Percentiles rank a stretch among this genome's conserved stretches.
These are phyloP conservation scores for Botrytis aclada DNA, from an alignment of 2,329 filamentous ascomycete species.

Conservation along the genomic window DNA sequence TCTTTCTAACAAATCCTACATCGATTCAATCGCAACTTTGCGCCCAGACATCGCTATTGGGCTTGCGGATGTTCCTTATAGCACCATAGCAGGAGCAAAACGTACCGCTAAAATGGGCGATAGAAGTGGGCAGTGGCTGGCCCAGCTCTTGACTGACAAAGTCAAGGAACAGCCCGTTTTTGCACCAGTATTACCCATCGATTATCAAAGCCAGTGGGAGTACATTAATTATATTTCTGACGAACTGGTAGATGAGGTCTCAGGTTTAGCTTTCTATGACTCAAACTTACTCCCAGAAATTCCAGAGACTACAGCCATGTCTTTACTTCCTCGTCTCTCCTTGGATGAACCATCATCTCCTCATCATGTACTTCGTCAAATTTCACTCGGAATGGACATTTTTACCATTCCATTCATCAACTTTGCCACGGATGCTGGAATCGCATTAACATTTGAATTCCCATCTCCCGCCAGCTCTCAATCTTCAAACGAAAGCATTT, in stretches of 20 bases:
- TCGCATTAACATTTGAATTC: conserved; percentile 79
- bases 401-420: conserved; percentile 75
- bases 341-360: conserved; percentile 69
- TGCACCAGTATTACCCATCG: conserved; percentile 70
- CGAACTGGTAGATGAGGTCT: conserved; percentile 57
- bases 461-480: conserved; percentile 42
- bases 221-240: conserved; percentile 72
- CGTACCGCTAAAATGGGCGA: conserved; percentile 80
- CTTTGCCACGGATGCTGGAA: conserved; percentile 73
- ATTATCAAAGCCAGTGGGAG: conserved; percentile 70
- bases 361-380: conserved; percentile 71
- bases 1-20: conserved; percentile 67
- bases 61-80: conserved; percentile 68
- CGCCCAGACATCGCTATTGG: conserved; percentile 78
- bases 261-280: conserved; percentile 77
- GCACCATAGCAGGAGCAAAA: conserved; percentile 60
- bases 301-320: conserved; percentile 51
- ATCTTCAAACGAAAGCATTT: conserved; percentile 22
- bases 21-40: conserved; percentile 59
- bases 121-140: conserved; percentile 78
- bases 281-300: conserved; percentile 66
- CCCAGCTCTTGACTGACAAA: conserved; percentile 55
- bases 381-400: conserved; percentile 75
- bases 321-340: conserved; percentile 67
- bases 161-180: conserved; percentile 48